These are phyloP conservation scores for Pelargonium myrrhifolium DNA, from an alignment of 441 rosid genomes.

Conservation along the genomic window DNA sequence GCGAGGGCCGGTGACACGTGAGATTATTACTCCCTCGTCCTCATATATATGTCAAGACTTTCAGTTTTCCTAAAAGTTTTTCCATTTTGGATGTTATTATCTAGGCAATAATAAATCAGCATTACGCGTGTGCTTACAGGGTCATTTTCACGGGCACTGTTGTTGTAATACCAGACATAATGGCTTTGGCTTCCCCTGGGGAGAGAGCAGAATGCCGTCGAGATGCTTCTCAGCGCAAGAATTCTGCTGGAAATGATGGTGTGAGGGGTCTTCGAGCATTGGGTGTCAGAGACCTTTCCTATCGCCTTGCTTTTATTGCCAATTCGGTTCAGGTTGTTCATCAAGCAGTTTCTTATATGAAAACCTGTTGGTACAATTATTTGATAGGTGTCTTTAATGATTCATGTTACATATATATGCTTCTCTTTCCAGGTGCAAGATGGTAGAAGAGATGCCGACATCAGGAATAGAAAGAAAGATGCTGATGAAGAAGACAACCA, in stretches of 20 bases:
- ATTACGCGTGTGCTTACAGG: conserved; percentile 33
- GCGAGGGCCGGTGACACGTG: conserved; percentile 99
- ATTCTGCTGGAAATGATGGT: conserved; percentile 72
- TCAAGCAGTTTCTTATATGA: conserved; percentile 7
- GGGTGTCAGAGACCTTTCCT: conserved; percentile 93
- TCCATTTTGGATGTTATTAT: background rate
- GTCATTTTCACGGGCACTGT: conserved; percentile 86
- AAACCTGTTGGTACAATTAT: conserved; percentile 6
- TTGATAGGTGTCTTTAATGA: background rate
- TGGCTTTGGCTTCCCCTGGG: conserved; percentile 86
- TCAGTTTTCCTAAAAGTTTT: background rate
- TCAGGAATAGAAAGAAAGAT: conserved; percentile 80
- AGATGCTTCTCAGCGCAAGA: conserved; percentile 63
- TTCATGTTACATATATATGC: conserved; percentile 13
- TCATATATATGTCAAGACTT: background rate
- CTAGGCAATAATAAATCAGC: background rate
- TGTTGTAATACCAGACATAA: conserved; percentile 89
- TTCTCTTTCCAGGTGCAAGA: conserved; percentile 52
- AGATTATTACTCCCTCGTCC: conserved; percentile 17
- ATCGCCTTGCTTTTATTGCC: conserved; percentile 87
- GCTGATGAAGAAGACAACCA: conserved; percentile 65
- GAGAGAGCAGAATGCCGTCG: conserved; percentile 88
- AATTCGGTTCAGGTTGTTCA: conserved; percentile 86
- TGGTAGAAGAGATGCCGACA: conserved; percentile 70
- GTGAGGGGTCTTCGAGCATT: conserved; percentile 76